Base-by-base conservation (phyloP, 129 eudicot genomes). In the Escallonia herrerae region DNA sequence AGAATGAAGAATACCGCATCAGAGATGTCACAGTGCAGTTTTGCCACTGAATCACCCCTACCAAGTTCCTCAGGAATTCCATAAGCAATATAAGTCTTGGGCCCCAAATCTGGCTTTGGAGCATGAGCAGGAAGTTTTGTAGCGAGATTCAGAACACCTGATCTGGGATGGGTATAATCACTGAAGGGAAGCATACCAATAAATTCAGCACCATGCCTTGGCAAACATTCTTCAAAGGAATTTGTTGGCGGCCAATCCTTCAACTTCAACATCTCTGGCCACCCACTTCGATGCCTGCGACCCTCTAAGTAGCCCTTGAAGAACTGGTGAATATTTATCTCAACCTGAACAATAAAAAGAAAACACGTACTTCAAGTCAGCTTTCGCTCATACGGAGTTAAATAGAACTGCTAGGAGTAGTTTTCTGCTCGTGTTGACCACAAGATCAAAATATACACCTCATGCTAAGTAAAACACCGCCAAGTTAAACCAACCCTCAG, bases 161-260 rank as follows among this genome's bases (percentile, higher is more conserved):
- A 74, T 72, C 63, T 78, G n/a, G 97, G 97, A 80, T 90, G 90
- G 38, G 97, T 87, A 62, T 90, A 90, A 70, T 82, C 95, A 70
- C 86, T 77, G 62, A 72, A 90, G 12, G 97, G 97, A 84, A 90
- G 97, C 97, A 90, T 87, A 43, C 86, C 87, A 69, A 90, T 73
- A 63, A 87, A 90, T 69, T 90, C 97, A 46, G 95, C 83, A 64
- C 79, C 80, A 74, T 90, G 95, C 69, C 97, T 87, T 5, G 97
- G 95, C 66, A 90, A 84, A 73, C 93, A 90, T 68, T 90, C 97
- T 69, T 82, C 93, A 65, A 90, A 84, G 1, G 79, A 64, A 79
- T 82, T 90, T 38, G 93, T 56, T 33, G 97, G 93, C 22, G 97
- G 97, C 97, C 97, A 90, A 73, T 90, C 97, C 78, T 90, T 90